phyloP scores from a whole-genome alignment of 2,329 filamentous ascomycete genomes.

The Allantophomopsis cytisporea region DNA sequence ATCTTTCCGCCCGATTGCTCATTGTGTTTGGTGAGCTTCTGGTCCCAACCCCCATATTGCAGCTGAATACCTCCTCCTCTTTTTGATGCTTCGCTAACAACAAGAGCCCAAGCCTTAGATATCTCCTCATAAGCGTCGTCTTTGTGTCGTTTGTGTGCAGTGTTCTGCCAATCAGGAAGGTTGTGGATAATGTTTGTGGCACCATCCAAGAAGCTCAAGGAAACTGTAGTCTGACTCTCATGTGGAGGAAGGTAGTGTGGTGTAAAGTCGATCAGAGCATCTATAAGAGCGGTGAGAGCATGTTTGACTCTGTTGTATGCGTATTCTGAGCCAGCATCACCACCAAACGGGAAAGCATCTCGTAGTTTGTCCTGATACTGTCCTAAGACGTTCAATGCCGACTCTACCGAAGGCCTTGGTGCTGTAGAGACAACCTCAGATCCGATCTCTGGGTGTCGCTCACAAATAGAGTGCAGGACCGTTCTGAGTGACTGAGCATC shows the following conservation, averaged over 20 bases:
- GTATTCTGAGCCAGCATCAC: slow-evolving; percentile 78
- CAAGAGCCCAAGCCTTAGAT: slow-evolving; percentile 80
- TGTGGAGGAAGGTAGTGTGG: slow-evolving; percentile 89
- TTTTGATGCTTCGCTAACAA: slow-evolving; percentile 84
- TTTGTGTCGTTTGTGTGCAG: slow-evolving; percentile 82
- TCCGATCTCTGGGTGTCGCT: slow-evolving; percentile 74
- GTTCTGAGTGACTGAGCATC: slow-evolving; percentile 72
- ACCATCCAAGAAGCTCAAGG: slow-evolving; percentile 76
- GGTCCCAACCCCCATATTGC: slow-evolving; percentile 86
- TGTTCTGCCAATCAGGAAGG: slow-evolving; percentile 82
- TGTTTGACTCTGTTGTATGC: slow-evolving; percentile 87
- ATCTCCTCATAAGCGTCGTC: slow-evolving; percentile 95
- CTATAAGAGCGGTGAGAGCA: slow-evolving; percentile 65
- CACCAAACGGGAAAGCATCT: slow-evolving; percentile 72
- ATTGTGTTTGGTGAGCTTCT: slow-evolving; percentile 77
- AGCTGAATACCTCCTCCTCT: slow-evolving; percentile 80
- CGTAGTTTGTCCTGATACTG: slow-evolving; percentile 72
- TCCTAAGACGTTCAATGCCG: slow-evolving; percentile 66
- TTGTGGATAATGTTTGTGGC: slow-evolving; percentile 84
- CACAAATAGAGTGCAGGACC: slow-evolving; percentile 83
- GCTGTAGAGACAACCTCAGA: slow-evolving; percentile 74
- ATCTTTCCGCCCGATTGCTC: slow-evolving; percentile 74
- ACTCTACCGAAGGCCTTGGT: slow-evolving; percentile 73
- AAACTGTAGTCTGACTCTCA: slow-evolving; percentile 71
- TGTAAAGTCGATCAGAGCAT: slow-evolving; percentile 87